phyloP scores from a whole-genome alignment of 129 eudicot species.

The Lactuca sativa region DNA sequence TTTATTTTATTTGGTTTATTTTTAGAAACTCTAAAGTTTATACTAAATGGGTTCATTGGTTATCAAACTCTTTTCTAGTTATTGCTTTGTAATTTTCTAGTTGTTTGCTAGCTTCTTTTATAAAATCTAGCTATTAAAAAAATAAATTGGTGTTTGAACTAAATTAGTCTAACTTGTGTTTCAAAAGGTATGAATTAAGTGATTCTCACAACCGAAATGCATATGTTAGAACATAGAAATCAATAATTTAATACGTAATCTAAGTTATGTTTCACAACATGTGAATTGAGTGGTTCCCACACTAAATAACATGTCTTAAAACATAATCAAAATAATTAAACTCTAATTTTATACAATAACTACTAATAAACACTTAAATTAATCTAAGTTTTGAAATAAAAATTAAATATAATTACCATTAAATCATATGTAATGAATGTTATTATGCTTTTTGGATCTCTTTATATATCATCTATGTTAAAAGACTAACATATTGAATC shows the following conservation, averaged over 20 bases:
- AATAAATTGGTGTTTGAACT: too few species aligned
- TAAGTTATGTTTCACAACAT: slow-evolving; percentile 1
- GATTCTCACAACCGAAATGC: not conserved
- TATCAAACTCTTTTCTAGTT: too few species aligned
- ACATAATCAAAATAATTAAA: not conserved
- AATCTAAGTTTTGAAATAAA: not conserved
- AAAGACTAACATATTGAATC: not conserved
- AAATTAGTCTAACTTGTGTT: not conserved
- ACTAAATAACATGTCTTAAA: not conserved
- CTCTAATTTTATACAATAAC: not conserved
- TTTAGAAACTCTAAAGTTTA: too few species aligned
- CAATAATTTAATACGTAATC: not conserved
- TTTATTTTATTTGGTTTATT: too few species aligned
- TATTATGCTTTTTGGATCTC: not conserved
- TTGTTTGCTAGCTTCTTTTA: too few species aligned
- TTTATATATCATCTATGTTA: not conserved
- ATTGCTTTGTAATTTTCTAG: too few species aligned
- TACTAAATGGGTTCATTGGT: too few species aligned
- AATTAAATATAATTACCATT: too few species aligned
- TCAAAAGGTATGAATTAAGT: not conserved
- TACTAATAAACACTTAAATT: not conserved
- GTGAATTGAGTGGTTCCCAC: slow-evolving; percentile 5
- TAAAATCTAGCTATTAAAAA: too few species aligned
- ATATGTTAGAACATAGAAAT: not conserved
- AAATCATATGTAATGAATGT: not conserved